Percentiles rank a stretch among this genome's conserved stretches.
Conservation (phyloP, 129 eudicot species). For the Silybum marianum region DNA sequence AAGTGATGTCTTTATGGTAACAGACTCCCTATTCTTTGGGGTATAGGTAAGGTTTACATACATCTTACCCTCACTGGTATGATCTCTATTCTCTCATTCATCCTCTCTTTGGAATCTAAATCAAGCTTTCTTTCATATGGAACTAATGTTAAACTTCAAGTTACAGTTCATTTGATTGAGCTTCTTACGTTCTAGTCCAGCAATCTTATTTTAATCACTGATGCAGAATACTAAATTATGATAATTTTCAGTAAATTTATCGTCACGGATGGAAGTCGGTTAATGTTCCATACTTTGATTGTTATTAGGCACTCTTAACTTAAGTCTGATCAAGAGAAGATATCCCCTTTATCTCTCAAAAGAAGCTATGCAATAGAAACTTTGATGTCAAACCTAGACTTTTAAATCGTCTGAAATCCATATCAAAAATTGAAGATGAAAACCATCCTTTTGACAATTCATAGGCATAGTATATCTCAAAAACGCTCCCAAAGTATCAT, state of each 20-base stretch:
- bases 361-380: background rate
- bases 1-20: background rate
- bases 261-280: background rate
- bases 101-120: background rate
- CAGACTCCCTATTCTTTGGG: background rate
- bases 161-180: background rate
- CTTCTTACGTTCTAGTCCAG: background rate
- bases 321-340: background rate
- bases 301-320: background rate
- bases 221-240: background rate
- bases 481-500: background rate
- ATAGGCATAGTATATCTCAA: background rate
- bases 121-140: background rate
- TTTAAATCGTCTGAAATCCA: background rate
- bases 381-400: background rate
- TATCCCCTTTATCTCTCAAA: background rate
- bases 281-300: background rate
- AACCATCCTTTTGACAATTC: conserved; percentile 6
- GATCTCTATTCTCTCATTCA: background rate
- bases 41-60: background rate
- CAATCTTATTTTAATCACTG: background rate
- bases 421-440: background rate
- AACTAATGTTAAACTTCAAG: background rate
- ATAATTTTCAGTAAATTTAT: background rate
- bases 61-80: background rate